These are phyloP conservation scores for Pleurotus djamor DNA, from an alignment of 768 basidiomycete genomes.

Conservation along the genomic window DNA sequence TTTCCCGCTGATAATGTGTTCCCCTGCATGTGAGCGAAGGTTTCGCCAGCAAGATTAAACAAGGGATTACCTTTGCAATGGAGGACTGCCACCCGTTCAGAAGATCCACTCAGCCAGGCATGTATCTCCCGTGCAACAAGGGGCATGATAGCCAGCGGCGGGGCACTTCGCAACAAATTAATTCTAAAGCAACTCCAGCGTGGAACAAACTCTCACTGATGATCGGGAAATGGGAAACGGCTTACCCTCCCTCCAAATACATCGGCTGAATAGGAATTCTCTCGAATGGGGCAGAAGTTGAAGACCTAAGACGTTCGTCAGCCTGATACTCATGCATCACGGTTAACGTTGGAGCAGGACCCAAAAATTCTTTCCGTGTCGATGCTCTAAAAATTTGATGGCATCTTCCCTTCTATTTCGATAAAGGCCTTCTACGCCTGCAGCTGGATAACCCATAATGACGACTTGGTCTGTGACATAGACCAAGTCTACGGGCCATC, in stretches of 20 bases:
- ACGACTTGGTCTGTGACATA: constrained; percentile 76
- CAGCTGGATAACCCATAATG: constrained; percentile 84
- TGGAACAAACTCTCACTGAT: constrained; percentile 56
- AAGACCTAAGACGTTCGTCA: constrained; percentile 41
- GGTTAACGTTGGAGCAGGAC: background rate
- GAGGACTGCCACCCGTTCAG: constrained; percentile 71
- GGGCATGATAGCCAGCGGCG: constrained; percentile 73
- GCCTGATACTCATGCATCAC: background rate
- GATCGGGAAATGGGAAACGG: constrained; percentile 88
- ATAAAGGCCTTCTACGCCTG: constrained; percentile 76
- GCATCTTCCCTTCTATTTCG: constrained; percentile 78
- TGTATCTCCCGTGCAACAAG: constrained; percentile 74
- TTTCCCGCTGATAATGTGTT: constrained; percentile 69
- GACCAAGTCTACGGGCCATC: constrained; percentile 44
- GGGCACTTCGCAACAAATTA: constrained; percentile 44
- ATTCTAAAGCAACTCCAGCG: background rate
- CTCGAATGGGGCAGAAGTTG: constrained; percentile 81
- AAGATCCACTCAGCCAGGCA: constrained; percentile 64
- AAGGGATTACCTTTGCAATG: constrained; percentile 75
- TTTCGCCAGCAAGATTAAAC: constrained; percentile 5
- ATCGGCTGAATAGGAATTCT: constrained; percentile 74
- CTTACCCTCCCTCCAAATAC: constrained; percentile 76
- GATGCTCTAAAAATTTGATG: constrained; percentile 67
- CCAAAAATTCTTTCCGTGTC: constrained; percentile 79
- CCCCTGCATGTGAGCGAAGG: background rate